These are phyloP conservation scores for Kazachstania taianensis DNA, from an alignment of 805 yeast species.

Conservation along the genomic window DNA sequence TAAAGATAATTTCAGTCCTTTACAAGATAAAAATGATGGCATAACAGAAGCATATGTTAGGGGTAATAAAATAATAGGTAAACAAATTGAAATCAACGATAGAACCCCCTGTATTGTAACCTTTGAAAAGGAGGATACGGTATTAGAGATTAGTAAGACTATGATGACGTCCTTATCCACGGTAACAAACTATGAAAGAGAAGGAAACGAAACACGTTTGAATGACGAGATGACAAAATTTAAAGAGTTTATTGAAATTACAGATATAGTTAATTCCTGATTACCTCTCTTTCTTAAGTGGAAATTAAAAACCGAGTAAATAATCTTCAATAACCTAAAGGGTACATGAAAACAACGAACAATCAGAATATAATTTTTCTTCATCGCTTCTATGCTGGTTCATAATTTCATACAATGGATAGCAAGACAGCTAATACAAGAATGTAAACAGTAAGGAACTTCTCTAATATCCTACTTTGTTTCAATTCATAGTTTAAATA, in stretches of 20 bases:
- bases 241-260: slow-evolving; percentile 17
- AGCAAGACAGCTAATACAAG: no score
- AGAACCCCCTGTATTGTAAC: neutral
- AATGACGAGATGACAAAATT: slow-evolving; percentile 23
- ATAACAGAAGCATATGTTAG: neutral
- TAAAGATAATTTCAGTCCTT: neutral
- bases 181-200: slow-evolving; percentile 31
- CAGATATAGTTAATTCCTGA: slow-evolving; percentile 11
- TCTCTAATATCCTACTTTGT: no score
- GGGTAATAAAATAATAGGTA: slow-evolving; percentile 1
- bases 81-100: neutral
- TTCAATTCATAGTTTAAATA: no score
- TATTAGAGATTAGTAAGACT: neutral
- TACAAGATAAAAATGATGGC: neutral
- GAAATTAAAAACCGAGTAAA: no score
- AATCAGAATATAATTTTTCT: no score
- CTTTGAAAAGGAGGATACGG: neutral
- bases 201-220: slow-evolving; percentile 26
- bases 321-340: no score
- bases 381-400: no score
- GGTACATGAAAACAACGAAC: no score
- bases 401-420: no score
- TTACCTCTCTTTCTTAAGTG: no score
- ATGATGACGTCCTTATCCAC: neutral
- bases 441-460: no score